Evolutionary conservation across 352 stramenopile species (phyloP).

Genomic region (Phytophthora pseudosyringae): DNA sequence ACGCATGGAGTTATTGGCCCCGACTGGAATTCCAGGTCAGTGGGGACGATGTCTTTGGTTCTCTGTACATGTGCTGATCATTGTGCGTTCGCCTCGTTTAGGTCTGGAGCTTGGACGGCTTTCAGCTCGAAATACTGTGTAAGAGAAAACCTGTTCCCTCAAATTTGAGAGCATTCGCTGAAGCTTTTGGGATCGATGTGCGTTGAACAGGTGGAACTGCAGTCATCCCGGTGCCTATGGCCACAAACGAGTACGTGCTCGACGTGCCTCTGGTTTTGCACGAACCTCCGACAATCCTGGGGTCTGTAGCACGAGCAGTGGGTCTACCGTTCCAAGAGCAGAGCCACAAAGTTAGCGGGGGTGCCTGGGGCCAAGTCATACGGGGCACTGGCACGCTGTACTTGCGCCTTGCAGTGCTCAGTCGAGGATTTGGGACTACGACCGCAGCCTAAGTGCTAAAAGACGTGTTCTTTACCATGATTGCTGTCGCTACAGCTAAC

Average conservation of each 20-base stretch:
- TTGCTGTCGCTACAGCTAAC: slow-evolving; percentile 21
- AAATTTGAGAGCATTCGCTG: background rate
- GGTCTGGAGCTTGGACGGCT: slow-evolving; percentile 50
- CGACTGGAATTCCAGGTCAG: slow-evolving; percentile 46
- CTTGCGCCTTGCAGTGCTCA: slow-evolving; percentile 43
- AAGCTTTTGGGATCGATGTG: background rate
- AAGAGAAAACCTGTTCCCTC: background rate
- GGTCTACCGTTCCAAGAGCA: slow-evolving; percentile 17
- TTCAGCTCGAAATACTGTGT: slow-evolving; percentile 51
- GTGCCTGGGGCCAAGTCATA: slow-evolving; percentile 3
- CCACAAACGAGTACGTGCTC: slow-evolving; percentile 48
- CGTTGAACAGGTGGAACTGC: slow-evolving; percentile 42
- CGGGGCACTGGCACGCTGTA: slow-evolving; percentile 36
- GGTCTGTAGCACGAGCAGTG: slow-evolving; percentile 29
- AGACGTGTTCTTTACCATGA: slow-evolving; percentile 26
- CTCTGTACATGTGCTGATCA: no score
- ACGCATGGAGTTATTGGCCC: slow-evolving; percentile 43
- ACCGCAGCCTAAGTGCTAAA: slow-evolving; percentile 4
- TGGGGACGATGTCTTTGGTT: no score
- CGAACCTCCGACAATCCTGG: slow-evolving; percentile 23
- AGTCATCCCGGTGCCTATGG: slow-evolving; percentile 39
- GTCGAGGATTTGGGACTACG: slow-evolving; percentile 20
- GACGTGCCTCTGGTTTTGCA: slow-evolving; percentile 45
- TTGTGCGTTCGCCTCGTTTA: slow-evolving; percentile 1
- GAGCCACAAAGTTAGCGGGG: background rate